Base-by-base conservation (phyloP, 75 land plant species). In the Azolla pinnata region DNA sequence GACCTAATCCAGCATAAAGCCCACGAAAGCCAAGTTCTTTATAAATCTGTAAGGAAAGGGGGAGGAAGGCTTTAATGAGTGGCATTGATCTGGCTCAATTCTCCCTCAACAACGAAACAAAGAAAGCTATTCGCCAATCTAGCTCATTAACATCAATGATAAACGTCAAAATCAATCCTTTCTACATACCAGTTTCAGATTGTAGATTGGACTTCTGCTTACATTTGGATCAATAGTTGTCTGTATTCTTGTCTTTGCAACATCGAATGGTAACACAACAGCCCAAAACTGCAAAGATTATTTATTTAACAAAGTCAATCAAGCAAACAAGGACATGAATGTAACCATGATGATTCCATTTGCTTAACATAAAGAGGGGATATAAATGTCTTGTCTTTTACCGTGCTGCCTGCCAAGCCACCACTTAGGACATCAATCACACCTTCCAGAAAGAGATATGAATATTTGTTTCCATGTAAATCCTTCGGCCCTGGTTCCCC, bases 191-290 rank as follows among this genome's bases (percentile, higher is more conserved):
- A 46, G 4, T 3, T 42, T 66, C 57, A 92, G 67, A 42, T 76
- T 70, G 30, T 54, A 44, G 25, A 92, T 67, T 14, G 86, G 90
- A 60, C 80, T 88, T 52, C 79, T 79, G 20, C 70, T 64, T 33
- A 47, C 49, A 46, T 48, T 68, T 29, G 50, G 64, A 58, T 80
- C 68, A 23, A 74, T 57, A 20, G 84, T 38, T 50, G 96, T 92
- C 62, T 92, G 98, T 54, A 92, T 89, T 17, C 92, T 71, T 21
- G 98, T 92, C 62, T 92, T 92, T 44, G 90, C 96, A 26, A 92
- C 96, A 76, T 92, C 98, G 49, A 92, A 61, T 25, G 98, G 98
- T 57, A 92, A 60, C 47, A 88, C 87, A 29, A 74, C 83, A 40
- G 62, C 57, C 98, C 98, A 92, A 67, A 78, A 92, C 98, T 92